Base-by-base conservation (phyloP, 2,329 filamentous ascomycete species). In the Aspergillus brasiliensis region DNA sequence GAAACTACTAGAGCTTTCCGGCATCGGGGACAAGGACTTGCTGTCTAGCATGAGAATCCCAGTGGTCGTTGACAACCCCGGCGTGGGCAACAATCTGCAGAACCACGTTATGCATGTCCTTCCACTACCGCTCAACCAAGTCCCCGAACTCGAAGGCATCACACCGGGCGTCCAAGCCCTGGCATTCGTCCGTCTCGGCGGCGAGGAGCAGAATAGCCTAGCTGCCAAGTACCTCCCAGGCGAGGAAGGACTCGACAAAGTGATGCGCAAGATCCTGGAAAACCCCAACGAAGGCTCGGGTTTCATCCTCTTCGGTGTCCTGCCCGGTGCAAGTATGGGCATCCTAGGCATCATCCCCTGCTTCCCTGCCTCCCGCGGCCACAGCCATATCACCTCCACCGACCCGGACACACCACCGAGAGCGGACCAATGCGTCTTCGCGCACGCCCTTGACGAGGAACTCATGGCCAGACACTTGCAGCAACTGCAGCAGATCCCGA, bases 1-100 rank as follows among this genome's bases (percentile, higher is more conserved):
- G 3, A 84, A 83, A 72, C 74, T 86, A 7, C 81, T 84, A 11
- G 86, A 89, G 65, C 75, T 88, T 2, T 88, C 85, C 0, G 87
- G 87, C 0, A 79, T 89, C 28, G 87, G 87, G 2, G 75, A 78
- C 49, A 70, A 74, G 8, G 37, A 55, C 6, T 62, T 58, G 38
- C 27, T 54, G 11, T 44, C 52, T 5, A 27, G 38, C 3, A 17
- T 52, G n/a, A 31, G 49, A 0, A 38, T 51, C 25, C 17, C 28
- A 19, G 28, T 34, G 8, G n/a, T 34, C 10, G n/a, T 51, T 6
- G 49, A 51, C 5, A 51, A 51, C 23, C 5, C 11, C 1, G 27
- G n/a, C 10, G 49, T 51, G 28, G 49, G 49, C 8, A 17, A 13
- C 10, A 51, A 51, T 11, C 17, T 51, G 7, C 49, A 51, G n/a